These are phyloP conservation scores for Suillus luteus DNA, from an alignment of 768 basidiomycete genomes.

Conservation along the genomic window DNA sequence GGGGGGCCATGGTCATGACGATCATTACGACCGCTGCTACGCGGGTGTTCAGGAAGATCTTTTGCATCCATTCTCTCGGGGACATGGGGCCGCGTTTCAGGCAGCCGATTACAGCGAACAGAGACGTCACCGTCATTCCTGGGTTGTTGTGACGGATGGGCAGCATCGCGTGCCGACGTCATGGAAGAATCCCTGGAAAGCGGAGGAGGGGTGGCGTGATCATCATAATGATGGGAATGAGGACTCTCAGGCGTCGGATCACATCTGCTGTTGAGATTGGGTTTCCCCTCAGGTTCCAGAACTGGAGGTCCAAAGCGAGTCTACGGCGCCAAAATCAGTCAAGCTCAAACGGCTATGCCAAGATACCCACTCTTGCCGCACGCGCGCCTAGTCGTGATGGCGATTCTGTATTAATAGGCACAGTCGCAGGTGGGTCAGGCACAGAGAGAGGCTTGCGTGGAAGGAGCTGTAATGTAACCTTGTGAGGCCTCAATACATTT, in stretches of 20 bases:
- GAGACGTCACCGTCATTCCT: neutral
- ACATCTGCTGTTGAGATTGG: neutral
- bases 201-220: slow-evolving; percentile 31
- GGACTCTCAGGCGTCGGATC: slow-evolving; percentile 22
- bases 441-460: neutral
- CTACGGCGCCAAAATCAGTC: slow-evolving; percentile 15
- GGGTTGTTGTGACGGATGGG: slow-evolving; percentile 12
- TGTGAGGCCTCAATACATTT: too few species aligned
- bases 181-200: slow-evolving; percentile 33
- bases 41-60: neutral
- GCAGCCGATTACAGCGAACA: slow-evolving; percentile 3
- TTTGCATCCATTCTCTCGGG: too few species aligned
- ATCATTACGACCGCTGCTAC: neutral
- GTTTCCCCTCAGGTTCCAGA: neutral
- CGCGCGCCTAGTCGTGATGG: neutral
- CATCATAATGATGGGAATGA: slow-evolving; percentile 17
- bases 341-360: neutral
- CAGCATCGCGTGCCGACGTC: slow-evolving; percentile 18
- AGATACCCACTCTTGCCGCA: neutral
- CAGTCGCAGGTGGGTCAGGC: neutral
- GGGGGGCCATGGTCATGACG: neutral
- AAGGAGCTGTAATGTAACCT: neutral
- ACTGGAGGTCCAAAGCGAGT: slow-evolving; percentile 37
- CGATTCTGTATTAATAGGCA: neutral
- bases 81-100: neutral